Evolutionary conservation across 805 yeast species (phyloP).

Genomic region (Tetrapisispora namnaoensis): DNA sequence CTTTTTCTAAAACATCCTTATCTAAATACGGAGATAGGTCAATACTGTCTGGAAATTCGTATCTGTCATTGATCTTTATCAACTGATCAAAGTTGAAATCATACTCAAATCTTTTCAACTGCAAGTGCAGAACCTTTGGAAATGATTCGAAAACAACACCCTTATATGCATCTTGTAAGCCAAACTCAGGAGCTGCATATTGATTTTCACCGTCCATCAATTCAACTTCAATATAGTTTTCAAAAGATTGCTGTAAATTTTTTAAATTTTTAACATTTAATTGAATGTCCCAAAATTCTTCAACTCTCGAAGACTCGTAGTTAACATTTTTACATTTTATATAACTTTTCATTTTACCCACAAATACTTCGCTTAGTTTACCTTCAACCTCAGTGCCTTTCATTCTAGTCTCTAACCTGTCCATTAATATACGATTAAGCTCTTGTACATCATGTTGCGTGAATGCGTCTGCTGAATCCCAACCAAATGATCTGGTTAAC

Average conservation of each 20-base stretch:
- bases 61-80: constrained; percentile 85
- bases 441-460: constrained; percentile 98
- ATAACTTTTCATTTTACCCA: constrained; percentile 93
- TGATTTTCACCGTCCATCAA: constrained; percentile 89
- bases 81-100: constrained; percentile 82
- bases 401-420: constrained; percentile 82
- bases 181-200: constrained; percentile 82
- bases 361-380: constrained; percentile 70
- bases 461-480: constrained; percentile 93
- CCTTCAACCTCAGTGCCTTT: constrained; percentile 76
- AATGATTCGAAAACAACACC: constrained; percentile 87
- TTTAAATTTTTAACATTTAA: constrained; percentile 79
- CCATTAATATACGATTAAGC: constrained; percentile 90
- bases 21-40: constrained; percentile 76
- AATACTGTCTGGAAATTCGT: constrained; percentile 77
- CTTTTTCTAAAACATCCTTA: constrained; percentile 31
- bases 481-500: constrained; percentile 86
- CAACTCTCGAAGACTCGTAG: constrained; percentile 82
- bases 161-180: constrained; percentile 91
- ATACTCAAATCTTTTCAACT: constrained; percentile 87
- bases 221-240: constrained; percentile 81
- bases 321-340: constrained; percentile 89
- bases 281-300: constrained; percentile 98
- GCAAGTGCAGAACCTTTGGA: constrained; percentile 90
- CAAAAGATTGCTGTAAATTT: constrained; percentile 65